Evolutionary conservation across 805 yeast genomes (phyloP), one percentile per base, ranked within the genome.

Genomic region (Saitoella complicata): DNA sequence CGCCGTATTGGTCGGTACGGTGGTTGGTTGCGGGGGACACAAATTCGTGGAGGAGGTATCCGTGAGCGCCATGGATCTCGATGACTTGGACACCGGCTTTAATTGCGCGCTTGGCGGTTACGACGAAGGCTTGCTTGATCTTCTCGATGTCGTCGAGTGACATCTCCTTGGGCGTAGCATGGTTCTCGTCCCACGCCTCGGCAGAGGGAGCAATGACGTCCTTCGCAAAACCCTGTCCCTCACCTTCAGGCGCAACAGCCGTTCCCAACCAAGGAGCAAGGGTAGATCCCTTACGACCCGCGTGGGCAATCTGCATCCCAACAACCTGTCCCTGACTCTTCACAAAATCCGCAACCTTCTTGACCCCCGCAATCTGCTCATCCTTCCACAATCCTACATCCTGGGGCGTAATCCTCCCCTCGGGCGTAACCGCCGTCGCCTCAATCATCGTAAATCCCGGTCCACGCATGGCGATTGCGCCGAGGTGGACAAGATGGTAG

Each of bases 41-140:
- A 51, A 78, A 76, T 52, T 68, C 65, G 53, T 66, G 63, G 34
- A 71, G 48, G 42, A 78, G 57, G 53, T 72, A 76, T 2, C 84
- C 83, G 56, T 76, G 76, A 21, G 85, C 85, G 36, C 65, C 65
- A 57, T 78, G 83, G 42, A 78, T 62, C 54, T 76, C 83, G 40
- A 80, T 71, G 50, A 77, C 77, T 57, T 80, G 84, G 43, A 72
- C 67, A 1, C 77, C 75, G 6, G 75, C 69, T 9, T 63, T 66
- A 33, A 68, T 60, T 1, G 82, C 73, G 48, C 68, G 65, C 46
- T 64, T 60, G 1, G 78, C 75, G 31, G 75, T 72, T 1, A 48
- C 53, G 31, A 61, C 69, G 54, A 70, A 74, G 4, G 59, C 59
- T 21, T 62, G 51, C 12, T 72, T 60, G n/a, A 73, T 44, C 0